phyloP scores from a whole-genome alignment of 768 basidiomycete genomes.

The Xerocomus spinulosus region DNA sequence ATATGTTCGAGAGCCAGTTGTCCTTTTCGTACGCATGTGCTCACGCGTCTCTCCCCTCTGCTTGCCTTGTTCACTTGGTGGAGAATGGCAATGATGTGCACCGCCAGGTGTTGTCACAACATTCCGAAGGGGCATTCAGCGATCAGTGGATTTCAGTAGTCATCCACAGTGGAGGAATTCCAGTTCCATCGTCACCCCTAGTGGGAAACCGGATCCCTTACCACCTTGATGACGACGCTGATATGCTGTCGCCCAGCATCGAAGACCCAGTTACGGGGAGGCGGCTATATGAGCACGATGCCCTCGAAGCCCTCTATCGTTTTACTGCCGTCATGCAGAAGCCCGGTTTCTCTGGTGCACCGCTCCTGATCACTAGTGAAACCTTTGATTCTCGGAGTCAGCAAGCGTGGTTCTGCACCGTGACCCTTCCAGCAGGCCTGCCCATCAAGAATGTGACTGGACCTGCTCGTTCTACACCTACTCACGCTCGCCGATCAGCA shows the following conservation, averaged over 20 bases:
- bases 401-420: constrained; percentile 41
- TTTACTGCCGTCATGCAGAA: constrained; percentile 33
- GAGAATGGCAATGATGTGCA: constrained; percentile 56
- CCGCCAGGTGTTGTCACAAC: constrained; percentile 45
- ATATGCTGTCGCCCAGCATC: constrained; percentile 37
- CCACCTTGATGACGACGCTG: constrained; percentile 41
- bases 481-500: constrained; percentile 54
- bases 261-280: constrained; percentile 61
- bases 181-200: constrained; percentile 44
- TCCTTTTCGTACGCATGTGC: constrained; percentile 55
- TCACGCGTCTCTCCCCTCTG: constrained; percentile 41
- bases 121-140: constrained; percentile 36
- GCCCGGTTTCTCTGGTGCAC: constrained; percentile 1
- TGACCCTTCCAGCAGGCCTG: constrained; percentile 43
- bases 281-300: constrained; percentile 55
- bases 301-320: constrained; percentile 52
- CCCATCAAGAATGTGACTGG: constrained; percentile 42
- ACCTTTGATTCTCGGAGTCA: constrained; percentile 16
- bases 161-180: constrained; percentile 27
- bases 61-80: constrained; percentile 59
- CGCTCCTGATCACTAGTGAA: constrained; percentile 24
- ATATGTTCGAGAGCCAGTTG: constrained; percentile 51
- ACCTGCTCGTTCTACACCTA: constrained; percentile 39
- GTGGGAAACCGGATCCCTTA: constrained; percentile 39
- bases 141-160: constrained; percentile 52